Evolutionary conservation across 2,329 filamentous ascomycete genomes (phyloP), one percentile per base, ranked within the genome.

Genomic region (Apiospora saccharicola): DNA sequence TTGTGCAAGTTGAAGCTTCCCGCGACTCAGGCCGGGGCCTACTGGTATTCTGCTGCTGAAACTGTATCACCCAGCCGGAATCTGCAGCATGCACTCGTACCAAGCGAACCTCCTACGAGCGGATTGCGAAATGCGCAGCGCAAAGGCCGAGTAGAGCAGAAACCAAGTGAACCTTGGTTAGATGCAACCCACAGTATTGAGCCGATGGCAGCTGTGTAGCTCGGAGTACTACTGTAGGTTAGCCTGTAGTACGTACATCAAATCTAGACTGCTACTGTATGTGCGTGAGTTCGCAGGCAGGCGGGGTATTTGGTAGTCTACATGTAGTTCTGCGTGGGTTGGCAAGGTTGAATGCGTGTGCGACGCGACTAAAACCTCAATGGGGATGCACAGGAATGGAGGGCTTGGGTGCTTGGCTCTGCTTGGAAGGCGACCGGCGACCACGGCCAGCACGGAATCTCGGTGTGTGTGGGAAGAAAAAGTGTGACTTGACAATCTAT

Each of bases 81-180:
- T 41, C 34, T 64, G 57, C 57, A 64, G 34, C 30, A 64, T 64
- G 57, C 41, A 64, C 57, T 64, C 34, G 57, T 51, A 3, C 13
- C 51, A 51, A 51, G 24, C 51, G 51, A 57, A 24, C 10, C 10
- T 13, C 16, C 53, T 13, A 61, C 26, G 26, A 37, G 37, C 22
- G 57, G 34, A 64, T 64, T 37, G 57, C 57, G 34, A 64, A 64
- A 41, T 41, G 57, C 57, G 30, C 57, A 37, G 13, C 22, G 57
- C 57, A 64, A 64, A 41, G 57, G 57, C 30, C 57, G 57, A 64
- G 34, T 41, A 24, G 7, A 41, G 34, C 34, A 41, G 34, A n/a
- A 64, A 34, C 57, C 57, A 64, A 64, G 57, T 34, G 57, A 64
- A 64, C 57, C 57, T 64, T 64, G 57, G 57, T 64, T 64, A 22